Base-by-base conservation (phyloP, 1,284 basidiomycete species). In the Cryptococcus deneoformans region DNA sequence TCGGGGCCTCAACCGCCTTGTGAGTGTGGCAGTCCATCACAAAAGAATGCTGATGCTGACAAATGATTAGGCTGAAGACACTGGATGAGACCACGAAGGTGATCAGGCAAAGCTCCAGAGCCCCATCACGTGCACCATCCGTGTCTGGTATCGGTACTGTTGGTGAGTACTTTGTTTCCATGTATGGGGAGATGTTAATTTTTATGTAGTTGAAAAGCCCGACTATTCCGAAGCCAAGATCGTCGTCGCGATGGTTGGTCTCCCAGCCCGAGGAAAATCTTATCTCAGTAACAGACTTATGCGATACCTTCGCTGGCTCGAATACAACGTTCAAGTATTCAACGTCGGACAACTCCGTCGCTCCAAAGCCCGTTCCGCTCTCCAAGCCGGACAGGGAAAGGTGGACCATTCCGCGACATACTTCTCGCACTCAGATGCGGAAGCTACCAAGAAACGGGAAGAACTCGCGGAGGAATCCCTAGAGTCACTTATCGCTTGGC, bases 191-290 rank as follows among this genome's bases (percentile, higher is more conserved):
- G n/a, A 36, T 45, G n/a, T 11, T 45, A 35, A 20, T 34, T 8
- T 10, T 29, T 29, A 10, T 52, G 34, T 64, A 90, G 92, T 95
- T 45, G 89, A 90, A 54, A 96, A 95, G 77, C 95, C 96, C 4
- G 96, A 99, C 73, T 98, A 98, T 69, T 95, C 92, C 3, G 93
- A 97, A 70, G 91, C 91, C 49, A 99, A 99, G 83, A 97, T 99
- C 66, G 93, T 99, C 7, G 86, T 99, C 5, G 95, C 95, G 3
- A 98, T 98, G 92, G 95, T 91, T 50, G 89, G 89, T 24, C 74
- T 92, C 43, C 89, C 90, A 1, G 90, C 90, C 1, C 80, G 89
- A 46, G 89, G 89, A 24, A 92, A 92, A 76, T 90, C 88, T 0
- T 91, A 90, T 72, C 82, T 91, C 45, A 88, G 86, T 70, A 91